Conservation (phyloP, 768 basidiomycete species). For the Phanerodontia chrysosporium region DNA sequence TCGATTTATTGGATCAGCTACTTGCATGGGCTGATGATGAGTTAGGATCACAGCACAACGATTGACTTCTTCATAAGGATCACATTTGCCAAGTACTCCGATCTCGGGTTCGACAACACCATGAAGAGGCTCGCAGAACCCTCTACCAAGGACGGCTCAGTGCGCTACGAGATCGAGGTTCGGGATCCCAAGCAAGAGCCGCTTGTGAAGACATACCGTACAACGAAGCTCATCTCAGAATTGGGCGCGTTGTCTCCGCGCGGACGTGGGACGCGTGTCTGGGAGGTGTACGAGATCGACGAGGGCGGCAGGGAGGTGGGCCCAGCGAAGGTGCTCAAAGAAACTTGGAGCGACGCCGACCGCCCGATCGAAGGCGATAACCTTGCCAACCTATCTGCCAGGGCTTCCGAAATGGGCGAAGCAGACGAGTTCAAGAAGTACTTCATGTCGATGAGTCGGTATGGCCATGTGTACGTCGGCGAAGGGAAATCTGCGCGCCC, state of each 20-base stretch:
- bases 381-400: background rate
- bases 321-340: background rate
- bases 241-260: background rate
- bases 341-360: background rate
- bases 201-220: background rate
- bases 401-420: background rate
- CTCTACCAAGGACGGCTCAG: background rate
- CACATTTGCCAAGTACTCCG: background rate
- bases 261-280: background rate
- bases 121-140: background rate
- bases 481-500: background rate
- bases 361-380: background rate
- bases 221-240: background rate
- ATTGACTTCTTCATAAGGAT: background rate
- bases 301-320: background rate
- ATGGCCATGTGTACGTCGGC: background rate
- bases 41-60: background rate
- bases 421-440: background rate
- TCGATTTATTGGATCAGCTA: background rate
- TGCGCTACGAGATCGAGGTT: background rate
- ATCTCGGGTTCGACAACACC: conserved; percentile 4
- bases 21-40: background rate
- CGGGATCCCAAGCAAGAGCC: background rate
- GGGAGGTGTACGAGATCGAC: background rate
- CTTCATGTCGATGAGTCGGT: background rate